Conservation (phyloP, 169 alveolate species). For the Neospora caninum region DNA sequence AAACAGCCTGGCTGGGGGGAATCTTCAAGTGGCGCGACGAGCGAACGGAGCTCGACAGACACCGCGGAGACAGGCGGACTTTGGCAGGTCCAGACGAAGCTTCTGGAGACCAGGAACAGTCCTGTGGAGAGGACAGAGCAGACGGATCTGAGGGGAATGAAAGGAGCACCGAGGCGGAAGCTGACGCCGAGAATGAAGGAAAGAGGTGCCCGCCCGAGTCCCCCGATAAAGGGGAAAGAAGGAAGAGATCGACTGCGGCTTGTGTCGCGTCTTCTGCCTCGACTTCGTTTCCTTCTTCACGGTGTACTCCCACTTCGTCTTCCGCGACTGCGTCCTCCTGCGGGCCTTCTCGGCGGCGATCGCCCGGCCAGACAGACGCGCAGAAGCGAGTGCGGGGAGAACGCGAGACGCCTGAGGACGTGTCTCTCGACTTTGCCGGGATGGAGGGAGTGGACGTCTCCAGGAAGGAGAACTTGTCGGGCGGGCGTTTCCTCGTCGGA, state of each 20-base stretch:
- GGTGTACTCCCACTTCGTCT: background rate
- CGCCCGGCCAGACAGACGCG: no score
- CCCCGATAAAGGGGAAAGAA: background rate
- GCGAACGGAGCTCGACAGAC: background rate
- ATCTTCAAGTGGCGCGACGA: background rate
- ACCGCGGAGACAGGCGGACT: background rate
- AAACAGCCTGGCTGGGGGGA: background rate
- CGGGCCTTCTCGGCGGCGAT: no score
- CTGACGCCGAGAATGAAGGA: background rate
- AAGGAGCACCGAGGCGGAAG: background rate
- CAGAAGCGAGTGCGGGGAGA: background rate
- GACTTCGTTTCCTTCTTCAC: background rate
- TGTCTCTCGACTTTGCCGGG: background rate
- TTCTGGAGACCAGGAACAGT: background rate
- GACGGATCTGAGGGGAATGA: background rate
- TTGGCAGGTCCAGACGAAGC: background rate
- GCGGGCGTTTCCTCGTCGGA: constrained; percentile 1
- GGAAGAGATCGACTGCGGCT: background rate
- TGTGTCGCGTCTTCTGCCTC: background rate
- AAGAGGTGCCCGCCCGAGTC: background rate
- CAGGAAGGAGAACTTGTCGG: background rate
- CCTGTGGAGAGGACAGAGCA: background rate
- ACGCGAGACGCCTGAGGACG: no score
- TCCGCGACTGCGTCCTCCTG: background rate
- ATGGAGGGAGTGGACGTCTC: background rate